Percentiles rank a stretch among this genome's conserved stretches.
These are phyloP conservation scores for Mediolabrus comicus DNA, from an alignment of 108 stramenopile genomes.

Conservation along the genomic window DNA sequence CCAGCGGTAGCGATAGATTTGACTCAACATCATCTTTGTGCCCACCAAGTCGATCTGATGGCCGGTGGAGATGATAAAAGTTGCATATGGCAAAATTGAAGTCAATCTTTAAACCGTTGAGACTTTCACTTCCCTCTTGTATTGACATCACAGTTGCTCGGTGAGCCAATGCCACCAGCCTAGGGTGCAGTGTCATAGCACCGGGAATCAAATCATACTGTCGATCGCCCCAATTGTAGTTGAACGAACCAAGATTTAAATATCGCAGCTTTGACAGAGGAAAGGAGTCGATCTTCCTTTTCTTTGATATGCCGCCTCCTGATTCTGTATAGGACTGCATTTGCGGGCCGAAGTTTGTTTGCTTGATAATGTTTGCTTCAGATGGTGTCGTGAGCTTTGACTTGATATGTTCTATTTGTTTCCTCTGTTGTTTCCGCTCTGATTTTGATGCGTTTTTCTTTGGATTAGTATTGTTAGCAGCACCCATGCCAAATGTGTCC, in stretches of 20 bases:
- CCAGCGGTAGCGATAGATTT: slow-evolving; percentile 38
- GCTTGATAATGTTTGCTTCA: slow-evolving; percentile 26
- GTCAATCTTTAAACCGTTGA: not conserved
- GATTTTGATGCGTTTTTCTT: not conserved
- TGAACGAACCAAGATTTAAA: slow-evolving; percentile 39
- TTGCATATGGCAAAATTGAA: slow-evolving; percentile 50
- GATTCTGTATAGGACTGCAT: slow-evolving; percentile 7
- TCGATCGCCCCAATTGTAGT: slow-evolving; percentile 47
- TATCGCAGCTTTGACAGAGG: slow-evolving; percentile 38
- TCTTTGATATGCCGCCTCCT: slow-evolving; percentile 12
- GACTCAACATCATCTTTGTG: slow-evolving; percentile 47
- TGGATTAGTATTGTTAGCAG: not conserved
- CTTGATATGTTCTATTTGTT: slow-evolving; percentile 31
- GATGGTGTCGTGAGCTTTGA: slow-evolving; percentile 22
- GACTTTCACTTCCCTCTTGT: not conserved
- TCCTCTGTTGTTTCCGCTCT: slow-evolving; percentile 7
- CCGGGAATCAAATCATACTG: slow-evolving; percentile 29
- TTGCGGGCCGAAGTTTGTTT: slow-evolving; percentile 47
- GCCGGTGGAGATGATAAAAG: slow-evolving; percentile 40
- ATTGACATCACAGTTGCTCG: slow-evolving; percentile 11
- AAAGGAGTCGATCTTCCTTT: slow-evolving; percentile 33
- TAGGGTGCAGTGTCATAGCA: slow-evolving; percentile 12
- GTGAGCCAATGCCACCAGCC: slow-evolving; percentile 24
- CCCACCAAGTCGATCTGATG: slow-evolving; percentile 41
- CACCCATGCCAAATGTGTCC: not conserved